Base-by-base conservation (phyloP, 345 rosid species). In the Eucalyptus pauciflora region DNA sequence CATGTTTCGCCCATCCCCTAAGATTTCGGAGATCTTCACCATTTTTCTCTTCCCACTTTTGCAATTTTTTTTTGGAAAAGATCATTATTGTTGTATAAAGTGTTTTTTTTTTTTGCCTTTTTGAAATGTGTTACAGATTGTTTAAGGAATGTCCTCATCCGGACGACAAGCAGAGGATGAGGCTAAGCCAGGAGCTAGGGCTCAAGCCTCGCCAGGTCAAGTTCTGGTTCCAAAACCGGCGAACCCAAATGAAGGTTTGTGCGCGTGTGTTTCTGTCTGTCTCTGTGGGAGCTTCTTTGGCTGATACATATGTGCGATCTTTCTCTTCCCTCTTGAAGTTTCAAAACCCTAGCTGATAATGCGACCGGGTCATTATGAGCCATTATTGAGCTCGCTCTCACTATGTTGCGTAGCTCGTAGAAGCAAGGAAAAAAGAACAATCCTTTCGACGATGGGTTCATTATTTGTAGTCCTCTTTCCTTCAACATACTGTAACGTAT, bases 211-310 rank as follows among this genome's bases (percentile, higher is more conserved):
- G 98, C 50, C 99, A 98, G 93, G 99, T 98, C 90, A 98, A 98
- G 96, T 98, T 98, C 89, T 97, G 99, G 99, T 98, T 97, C 92
- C 99, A 98, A 93, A 98, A 97, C 92, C 95, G 97, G 24, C 98
- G 99, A 79, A 98, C 99, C 86, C 99, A 98, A 90, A 93, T 95
- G 97, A 98, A 98, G 99, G 99, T 97, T 33, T 33, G 16, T 43
- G 64, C 69, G 33, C 79, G 12, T 17, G 20, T 48, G 20, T 48
- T 86, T 86, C 60, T 16, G 62, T 76, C 83, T 43, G 27, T 71
- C 14, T 76, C 83, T 76, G 48, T 37, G 29, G 13, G 48, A 76
- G 85, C 85, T 76, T 76, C 27, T 76, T 48, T 41, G 48, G 85
- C 85, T 76, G 45, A 76, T 76, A 20, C 11, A 20, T 10, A 41